Percentiles rank a stretch among this genome's conserved stretches.
These are phyloP conservation scores for Cudoniella acicularis DNA, from an alignment of 495 filamentous ascomycete genomes.

Conservation along the genomic window DNA sequence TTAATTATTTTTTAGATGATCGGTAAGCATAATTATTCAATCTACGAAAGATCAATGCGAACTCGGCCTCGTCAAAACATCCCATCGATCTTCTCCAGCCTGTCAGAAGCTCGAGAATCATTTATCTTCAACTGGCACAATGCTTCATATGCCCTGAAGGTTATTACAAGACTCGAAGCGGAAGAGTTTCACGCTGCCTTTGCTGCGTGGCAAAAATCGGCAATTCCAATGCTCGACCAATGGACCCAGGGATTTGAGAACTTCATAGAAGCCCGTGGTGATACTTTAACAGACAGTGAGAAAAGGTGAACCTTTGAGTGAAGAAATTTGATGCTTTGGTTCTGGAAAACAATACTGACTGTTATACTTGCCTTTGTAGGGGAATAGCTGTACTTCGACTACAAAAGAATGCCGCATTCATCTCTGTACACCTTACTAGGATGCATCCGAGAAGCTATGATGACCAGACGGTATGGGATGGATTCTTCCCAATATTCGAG, in stretches of 20 bases:
- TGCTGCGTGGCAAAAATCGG: background rate
- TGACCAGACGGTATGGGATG: slow-evolving; percentile 8
- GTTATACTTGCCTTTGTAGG: background rate
- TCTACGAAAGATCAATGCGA: slow-evolving; percentile 5
- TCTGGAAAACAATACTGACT: slow-evolving; percentile 6
- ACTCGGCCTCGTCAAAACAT: background rate
- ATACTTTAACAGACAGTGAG: background rate
- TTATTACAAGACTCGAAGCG: background rate
- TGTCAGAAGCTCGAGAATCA: slow-evolving; percentile 6
- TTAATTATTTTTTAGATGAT: slow-evolving; percentile 13
- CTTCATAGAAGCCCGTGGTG: background rate
- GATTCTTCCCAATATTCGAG: slow-evolving; percentile 3
- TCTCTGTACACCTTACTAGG: background rate
- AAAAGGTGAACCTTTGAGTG: background rate
- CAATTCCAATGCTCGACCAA: background rate
- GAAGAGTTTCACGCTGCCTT: background rate
- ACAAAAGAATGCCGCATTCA: slow-evolving; percentile 1
- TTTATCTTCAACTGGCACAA: slow-evolving; percentile 4
- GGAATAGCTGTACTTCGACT: background rate
- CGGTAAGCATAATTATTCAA: background rate
- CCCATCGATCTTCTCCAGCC: slow-evolving; percentile 1
- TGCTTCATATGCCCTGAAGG: background rate
- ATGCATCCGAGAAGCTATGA: background rate
- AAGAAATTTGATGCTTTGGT: no score
- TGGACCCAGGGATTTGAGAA: background rate